Evolutionary conservation across 1,284 basidiomycete genomes (phyloP), one percentile per base, ranked within the genome.

Genomic region (Leccinum fallax): DNA sequence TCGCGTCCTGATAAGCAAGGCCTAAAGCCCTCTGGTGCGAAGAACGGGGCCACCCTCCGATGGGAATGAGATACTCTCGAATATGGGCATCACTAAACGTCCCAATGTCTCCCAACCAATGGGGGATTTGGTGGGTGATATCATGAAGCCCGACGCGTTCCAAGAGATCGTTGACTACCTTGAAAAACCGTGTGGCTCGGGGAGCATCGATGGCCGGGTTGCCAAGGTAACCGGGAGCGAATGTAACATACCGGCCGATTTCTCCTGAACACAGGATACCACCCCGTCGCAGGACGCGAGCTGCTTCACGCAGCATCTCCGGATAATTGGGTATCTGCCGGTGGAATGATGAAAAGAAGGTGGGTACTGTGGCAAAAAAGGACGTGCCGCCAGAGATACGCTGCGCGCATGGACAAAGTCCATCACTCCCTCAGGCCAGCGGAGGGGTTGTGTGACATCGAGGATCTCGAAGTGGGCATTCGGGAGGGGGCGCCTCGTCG

Each of bases 241-340:
- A 79, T 11, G 74, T 65, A 5, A 84, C 76, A 53, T 67, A 74
- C 43, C 78, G 77, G 36, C 76, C 76, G 79, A 86, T 84, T 73
- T 92, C 90, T 52, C 81, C 81, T 4, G 86, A 85, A 16, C 89
- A 69, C 71, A 90, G 86, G 15, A 91, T 74, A 2, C 89, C 89
- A 30, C 84, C 85, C 3, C 83, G 83, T 49, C 85, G 82, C 16
- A 91, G 76, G 55, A 90, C 76, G 34, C 89, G 83, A 9, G 79
- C 80, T 16, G 81, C 80, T 71, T 91, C 87, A 28, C 73, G 70
- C 32, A 90, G 68, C 61, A 90, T 74, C 34, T 67, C 69, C 13
- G 74, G 73, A 67, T 85, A 89, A 68, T 85, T 76, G 34, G 70
- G 71, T 15, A 84, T 76, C 87, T 89, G 67, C 32, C 46, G 53